These are phyloP conservation scores for Starmerella powellii DNA, from an alignment of 805 yeast species.

Conservation along the genomic window DNA sequence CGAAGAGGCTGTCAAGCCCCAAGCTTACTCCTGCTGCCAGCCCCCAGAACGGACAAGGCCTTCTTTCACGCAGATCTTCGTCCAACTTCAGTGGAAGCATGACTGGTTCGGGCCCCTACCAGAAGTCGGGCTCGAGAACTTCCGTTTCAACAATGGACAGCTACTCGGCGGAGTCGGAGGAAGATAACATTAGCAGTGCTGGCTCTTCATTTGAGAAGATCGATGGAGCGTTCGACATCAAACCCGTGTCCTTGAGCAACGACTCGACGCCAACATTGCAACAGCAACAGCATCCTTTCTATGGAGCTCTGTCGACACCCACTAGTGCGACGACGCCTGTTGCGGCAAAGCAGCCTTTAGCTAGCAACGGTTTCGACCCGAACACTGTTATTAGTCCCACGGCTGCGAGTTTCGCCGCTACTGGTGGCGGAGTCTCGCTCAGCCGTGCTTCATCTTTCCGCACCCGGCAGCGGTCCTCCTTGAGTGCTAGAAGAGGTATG, in stretches of 20 bases:
- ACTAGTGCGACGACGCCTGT: not conserved
- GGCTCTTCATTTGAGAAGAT: slow-evolving; percentile 1
- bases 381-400: slow-evolving; percentile 15
- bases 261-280: not conserved
- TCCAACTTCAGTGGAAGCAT: slow-evolving; percentile 18
- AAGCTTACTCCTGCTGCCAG: slow-evolving; percentile 20
- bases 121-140: not conserved
- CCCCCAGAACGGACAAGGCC: slow-evolving; percentile 14
- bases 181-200: slow-evolving; percentile 1
- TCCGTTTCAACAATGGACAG: slow-evolving; percentile 9
- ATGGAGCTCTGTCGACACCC: not conserved
- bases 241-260: not conserved
- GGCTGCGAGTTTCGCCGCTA: slow-evolving; percentile 13
- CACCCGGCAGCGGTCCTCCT: slow-evolving; percentile 16
- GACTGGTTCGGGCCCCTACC: slow-evolving; percentile 8
- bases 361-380: slow-evolving; percentile 13
- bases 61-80: slow-evolving; percentile 6
- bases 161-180: not conserved
- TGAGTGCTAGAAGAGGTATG: slow-evolving; percentile 32
- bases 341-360: slow-evolving; percentile 1
- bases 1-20: slow-evolving; percentile 28
- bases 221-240: not conserved
- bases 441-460: slow-evolving; percentile 18
- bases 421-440: slow-evolving; percentile 16
- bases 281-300: no score